These are phyloP conservation scores for Porphyrellus cyaneotinctus DNA, from an alignment of 768 basidiomycete species.

Conservation along the genomic window DNA sequence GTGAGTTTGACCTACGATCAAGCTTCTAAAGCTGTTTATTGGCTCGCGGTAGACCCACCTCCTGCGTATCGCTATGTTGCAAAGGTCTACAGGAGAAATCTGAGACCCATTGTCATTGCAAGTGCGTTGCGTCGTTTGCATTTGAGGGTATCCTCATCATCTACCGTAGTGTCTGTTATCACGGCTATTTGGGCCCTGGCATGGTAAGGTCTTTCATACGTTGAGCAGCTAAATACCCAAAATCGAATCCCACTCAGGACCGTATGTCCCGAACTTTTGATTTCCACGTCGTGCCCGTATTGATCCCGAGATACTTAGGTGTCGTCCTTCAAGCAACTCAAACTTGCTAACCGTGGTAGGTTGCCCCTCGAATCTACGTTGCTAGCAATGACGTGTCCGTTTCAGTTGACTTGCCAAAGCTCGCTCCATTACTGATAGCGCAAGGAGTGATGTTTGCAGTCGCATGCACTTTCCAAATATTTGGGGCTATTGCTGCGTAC, in stretches of 20 bases:
- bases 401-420: slow-evolving; percentile 40
- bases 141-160: background rate
- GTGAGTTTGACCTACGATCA: slow-evolving; percentile 2
- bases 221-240: background rate
- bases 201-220: slow-evolving; percentile 42
- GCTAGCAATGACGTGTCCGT: background rate
- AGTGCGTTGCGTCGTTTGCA: slow-evolving; percentile 32
- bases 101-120: slow-evolving; percentile 57
- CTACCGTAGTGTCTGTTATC: slow-evolving; percentile 36
- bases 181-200: slow-evolving; percentile 58
- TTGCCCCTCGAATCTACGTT: slow-evolving; percentile 3
- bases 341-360: slow-evolving; percentile 47
- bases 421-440: slow-evolving; percentile 54
- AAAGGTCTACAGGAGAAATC: slow-evolving; percentile 50
- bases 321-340: slow-evolving; percentile 54
- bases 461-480: slow-evolving; percentile 47
- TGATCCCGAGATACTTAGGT: slow-evolving; percentile 40
- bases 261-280: slow-evolving; percentile 10
- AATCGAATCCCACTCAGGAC: slow-evolving; percentile 10
- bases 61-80: slow-evolving; percentile 59
- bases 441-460: slow-evolving; percentile 56
- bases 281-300: background rate
- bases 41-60: slow-evolving; percentile 33
- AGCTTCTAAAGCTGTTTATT: background rate
- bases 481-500: slow-evolving; percentile 49